These are phyloP conservation scores for Pythium biforme DNA, from an alignment of 352 stramenopile species.

Conservation along the genomic window DNA sequence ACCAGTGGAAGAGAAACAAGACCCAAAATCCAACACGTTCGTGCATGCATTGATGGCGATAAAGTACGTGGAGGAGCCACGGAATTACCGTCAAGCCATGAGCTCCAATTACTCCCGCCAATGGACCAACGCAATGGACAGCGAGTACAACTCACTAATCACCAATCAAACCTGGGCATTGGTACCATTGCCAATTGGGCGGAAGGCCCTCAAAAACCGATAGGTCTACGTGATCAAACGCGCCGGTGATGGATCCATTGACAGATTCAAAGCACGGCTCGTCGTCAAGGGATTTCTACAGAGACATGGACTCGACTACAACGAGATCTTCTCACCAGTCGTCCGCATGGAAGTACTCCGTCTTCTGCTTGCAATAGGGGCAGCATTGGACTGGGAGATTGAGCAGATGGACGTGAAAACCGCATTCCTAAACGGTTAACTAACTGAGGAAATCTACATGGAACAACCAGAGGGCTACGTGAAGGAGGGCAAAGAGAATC, in stretches of 20 bases:
- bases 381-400: constrained; percentile 22
- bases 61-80: constrained; percentile 16
- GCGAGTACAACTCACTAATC: constrained; percentile 15
- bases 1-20: constrained; percentile 6
- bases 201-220: neutral
- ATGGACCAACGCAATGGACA: constrained; percentile 11
- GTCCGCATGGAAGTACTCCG: constrained; percentile 8
- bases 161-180: no score
- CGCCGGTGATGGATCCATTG: neutral
- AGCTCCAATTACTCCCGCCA: constrained; percentile 7
- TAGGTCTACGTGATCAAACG: constrained; percentile 14
- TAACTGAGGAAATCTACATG: constrained; percentile 28
- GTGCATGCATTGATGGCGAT: constrained; percentile 11
- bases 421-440: constrained; percentile 21
- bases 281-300: constrained; percentile 14
- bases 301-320: constrained; percentile 5
- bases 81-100: constrained; percentile 14
- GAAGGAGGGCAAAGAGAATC: neutral
- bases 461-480: constrained; percentile 17
- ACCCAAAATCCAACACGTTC: constrained; percentile 10
- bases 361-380: neutral
- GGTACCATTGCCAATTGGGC: no score
- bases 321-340: constrained; percentile 4
- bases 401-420: constrained; percentile 34
- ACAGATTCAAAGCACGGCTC: constrained; percentile 9